Base-by-base conservation (phyloP, 192 early-diverging fungal species). In the Coemansia brasiliensis region DNA sequence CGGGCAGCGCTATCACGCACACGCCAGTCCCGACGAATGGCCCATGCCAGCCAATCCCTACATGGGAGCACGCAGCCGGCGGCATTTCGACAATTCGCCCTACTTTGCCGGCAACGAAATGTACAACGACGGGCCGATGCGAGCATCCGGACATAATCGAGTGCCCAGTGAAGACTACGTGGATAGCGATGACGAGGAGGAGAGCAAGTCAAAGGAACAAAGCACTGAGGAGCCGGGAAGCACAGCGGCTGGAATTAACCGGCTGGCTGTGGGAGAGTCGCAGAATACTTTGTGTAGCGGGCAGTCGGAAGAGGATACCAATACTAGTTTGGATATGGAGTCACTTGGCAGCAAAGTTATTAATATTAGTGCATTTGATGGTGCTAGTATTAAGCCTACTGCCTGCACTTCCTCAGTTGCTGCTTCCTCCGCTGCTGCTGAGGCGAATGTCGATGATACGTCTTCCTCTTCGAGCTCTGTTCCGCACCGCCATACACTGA, bases 31-130 rank as follows among this genome's bases (percentile, higher is more conserved):
- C 55, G 67, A 76, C 52, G 63, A 62, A 42, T 76, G 67, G 67
- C 67, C 74, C 8, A 56, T 76, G 39, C 59, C 74, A 13, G 64
- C 61, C 39, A 76, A 69, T 46, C 73, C 63, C 5, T 69, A 69
- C 46, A 66, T 57, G 55, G 57, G 45, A 12, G 73, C 66, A 11
- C 66, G 67, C 24, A 48, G 20, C 27, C 63, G 54, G 17, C 39
- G 67, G 12, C 55, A 52, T 37, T 42, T 50, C 25, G 48, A 32
- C 53, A 59, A 59, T 38, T 20, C 55, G 1, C 58, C 54, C 0
- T 55, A 65, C 43, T 69, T 65, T n/a, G 63, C 44, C 1, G 45
- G 58, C 27, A 52, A 24, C 48, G 41, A 21, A 13, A 25, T 35
- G 6, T 39, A 8, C 2, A 52, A 40, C 15, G 48, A 42, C 9